These are phyloP conservation scores for Ajuga chamaepitys DNA, from an alignment of 257 asterid species.

Conservation along the genomic window DNA sequence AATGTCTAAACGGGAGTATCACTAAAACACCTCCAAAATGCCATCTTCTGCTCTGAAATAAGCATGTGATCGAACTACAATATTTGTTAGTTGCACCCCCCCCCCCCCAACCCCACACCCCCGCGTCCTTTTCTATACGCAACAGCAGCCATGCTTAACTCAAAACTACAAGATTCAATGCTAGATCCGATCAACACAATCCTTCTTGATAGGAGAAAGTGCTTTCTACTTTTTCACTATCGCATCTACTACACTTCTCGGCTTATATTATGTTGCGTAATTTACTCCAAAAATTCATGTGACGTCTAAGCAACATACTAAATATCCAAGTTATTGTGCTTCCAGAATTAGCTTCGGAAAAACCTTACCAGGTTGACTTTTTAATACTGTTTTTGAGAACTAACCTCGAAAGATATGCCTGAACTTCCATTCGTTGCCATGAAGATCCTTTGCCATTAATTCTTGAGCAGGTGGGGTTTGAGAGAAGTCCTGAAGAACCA, in stretches of 20 bases:
- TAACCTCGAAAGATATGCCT: constrained; percentile 90
- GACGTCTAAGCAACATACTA: background rate
- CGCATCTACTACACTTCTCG: background rate
- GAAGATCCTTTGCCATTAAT: constrained; percentile 91
- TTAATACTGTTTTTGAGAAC: constrained; percentile 10
- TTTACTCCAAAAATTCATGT: background rate
- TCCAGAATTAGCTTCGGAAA: background rate
- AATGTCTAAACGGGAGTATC: background rate
- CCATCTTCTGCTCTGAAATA: background rate
- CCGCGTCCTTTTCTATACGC: background rate
- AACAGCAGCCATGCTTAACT: background rate
- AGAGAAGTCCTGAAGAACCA: constrained; percentile 63
- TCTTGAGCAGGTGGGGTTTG: constrained; percentile 92
- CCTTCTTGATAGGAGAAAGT: background rate
- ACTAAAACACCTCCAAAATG: background rate
- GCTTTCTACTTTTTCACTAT: background rate
- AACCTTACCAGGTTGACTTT: background rate
- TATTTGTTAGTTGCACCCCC: background rate
- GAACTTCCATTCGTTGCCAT: constrained; percentile 95
- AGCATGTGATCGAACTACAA: background rate
- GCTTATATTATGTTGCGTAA: background rate
- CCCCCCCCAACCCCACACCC: background rate
- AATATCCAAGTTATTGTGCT: background rate
- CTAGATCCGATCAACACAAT: background rate
- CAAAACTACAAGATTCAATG: background rate